Evolutionary conservation across 345 rosid species (phyloP), one percentile per base, ranked within the genome.

Genomic region (Salix suchowensis): DNA sequence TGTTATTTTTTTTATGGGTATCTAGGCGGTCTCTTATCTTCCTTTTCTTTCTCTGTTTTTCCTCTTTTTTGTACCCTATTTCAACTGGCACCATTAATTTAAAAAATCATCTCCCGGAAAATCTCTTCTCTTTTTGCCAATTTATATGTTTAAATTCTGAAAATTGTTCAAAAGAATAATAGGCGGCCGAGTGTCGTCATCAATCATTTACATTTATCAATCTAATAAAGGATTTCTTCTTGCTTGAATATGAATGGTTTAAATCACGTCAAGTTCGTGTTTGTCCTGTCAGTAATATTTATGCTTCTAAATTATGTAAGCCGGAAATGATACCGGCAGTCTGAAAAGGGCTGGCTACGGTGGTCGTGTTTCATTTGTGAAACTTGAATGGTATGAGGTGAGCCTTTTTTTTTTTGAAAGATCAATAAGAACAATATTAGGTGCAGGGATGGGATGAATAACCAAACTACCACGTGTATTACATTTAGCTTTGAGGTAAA

Each of bases 401-500:
- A 11, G 37, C 39, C 10, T 39, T 30, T 40, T 65, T 6, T 6
- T n/a, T 58, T 9, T 23, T 55, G 28, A 58, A 23, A 58, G 65
- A 21, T 54, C 12, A 14, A 52, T 15, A 21, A 52, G 71, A 78
- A 62, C 75, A 66, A 87, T 78, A 80, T 78, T 82, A 73, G 88
- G 88, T 78, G 26, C 37, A 67, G 42, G 71, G 67, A 65, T 58
- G 37, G 37, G 37, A 34, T 34, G 83, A 80, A 71, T 61, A 78
- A 71, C 81, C 87, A 80, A 72, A 71, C 78, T 46, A 74, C 46
- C 79, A 65, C 54, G 32, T 67, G 52, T 46, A 15, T n/a, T 18
- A 24, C 48, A 32, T 69, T 77, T 79, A 70, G 70, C 85, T 85
- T 85, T 55, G 78, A 61, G 82, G 84, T 78, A 48, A 87, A 85